Evolutionary conservation across 2,329 filamentous ascomycete species (phyloP), one percentile per base, ranked within the genome.

Genomic region (Decorospora gaudefroyi): DNA sequence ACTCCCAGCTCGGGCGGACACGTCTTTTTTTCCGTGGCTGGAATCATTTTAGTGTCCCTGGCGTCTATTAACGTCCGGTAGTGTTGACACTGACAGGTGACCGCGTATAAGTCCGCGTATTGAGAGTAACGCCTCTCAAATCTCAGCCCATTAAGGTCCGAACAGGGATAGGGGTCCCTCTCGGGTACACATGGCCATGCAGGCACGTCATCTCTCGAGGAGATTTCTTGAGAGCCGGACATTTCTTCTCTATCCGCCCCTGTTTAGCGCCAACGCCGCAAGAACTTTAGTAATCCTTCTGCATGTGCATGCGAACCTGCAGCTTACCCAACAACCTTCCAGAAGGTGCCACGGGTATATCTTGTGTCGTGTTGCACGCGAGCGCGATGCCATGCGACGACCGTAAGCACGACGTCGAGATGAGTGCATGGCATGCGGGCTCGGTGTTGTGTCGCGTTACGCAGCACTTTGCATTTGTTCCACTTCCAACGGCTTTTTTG

Each of bases 191-290:
- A 57, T 55, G 57, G 54, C 45, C 25, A 53, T 47, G 49, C 46
- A 59, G 55, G 60, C 58, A 63, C 57, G 57, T 62, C 59, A 64
- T 64, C 40, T 35, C 34, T 43, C 38, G 55, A 57, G 59, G 60
- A 60, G 59, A 63, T 56, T 62, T 61, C 57, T 57, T 33, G 15
- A 33, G 42, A 33, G 28, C 42, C 47, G 54, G 50, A 51, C 40
- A 52, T 46, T 39, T 39, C 42, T 53, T 48, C 51, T 45, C 47
- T 44, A 50, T 42, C 38, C 51, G 43, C 31, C 52, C 46, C 39
- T 48, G 43, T 21, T 47, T 57, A 55, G 56, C 46, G 53, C 51
- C 50, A 57, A 47, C 49, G 41, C 47, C 42, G 43, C 40, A 39
- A 49, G 46, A n/a, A 53, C 46, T 52, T 51, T 52, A 55, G 37